Percentiles rank a stretch among this genome's conserved stretches.
Evolutionary conservation across 805 yeast genomes (phyloP).

Genomic region (Saccharomycopsis malanga): DNA sequence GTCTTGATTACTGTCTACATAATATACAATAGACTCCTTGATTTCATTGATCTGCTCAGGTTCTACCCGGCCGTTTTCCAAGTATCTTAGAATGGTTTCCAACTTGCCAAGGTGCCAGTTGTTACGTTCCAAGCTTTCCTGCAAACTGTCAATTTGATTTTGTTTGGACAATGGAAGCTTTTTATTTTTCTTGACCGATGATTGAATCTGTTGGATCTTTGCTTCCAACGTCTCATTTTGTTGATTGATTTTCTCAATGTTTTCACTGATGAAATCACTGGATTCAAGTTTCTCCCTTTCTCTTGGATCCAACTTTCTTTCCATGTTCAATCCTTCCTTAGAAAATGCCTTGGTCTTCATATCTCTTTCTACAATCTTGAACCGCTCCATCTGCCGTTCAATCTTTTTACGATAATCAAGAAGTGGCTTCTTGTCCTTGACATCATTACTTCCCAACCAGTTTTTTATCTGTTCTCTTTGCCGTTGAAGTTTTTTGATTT

Average conservation of each 20-base stretch:
- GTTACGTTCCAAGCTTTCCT: slow-evolving; percentile 51
- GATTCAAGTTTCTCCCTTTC: slow-evolving; percentile 47
- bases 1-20: slow-evolving; percentile 90
- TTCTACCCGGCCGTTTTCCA: slow-evolving; percentile 76
- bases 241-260: slow-evolving; percentile 20
- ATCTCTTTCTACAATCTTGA: slow-evolving; percentile 87
- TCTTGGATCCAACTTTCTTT: slow-evolving; percentile 63
- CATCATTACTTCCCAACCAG: slow-evolving; percentile 88
- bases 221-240: slow-evolving; percentile 78
- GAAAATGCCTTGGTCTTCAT: slow-evolving; percentile 93
- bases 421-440: slow-evolving; percentile 78
- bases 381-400: slow-evolving; percentile 85
- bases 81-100: slow-evolving; percentile 66
- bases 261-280: slow-evolving; percentile 18
- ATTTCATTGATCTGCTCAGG: slow-evolving; percentile 74
- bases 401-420: slow-evolving; percentile 69
- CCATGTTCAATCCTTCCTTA: slow-evolving; percentile 82
- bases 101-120: slow-evolving; percentile 70
- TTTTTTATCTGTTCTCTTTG: slow-evolving; percentile 91
- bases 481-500: slow-evolving; percentile 89
- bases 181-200: slow-evolving; percentile 51
- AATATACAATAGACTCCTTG: slow-evolving; percentile 85
- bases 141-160: slow-evolving; percentile 51
- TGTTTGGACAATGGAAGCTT: slow-evolving; percentile 48
- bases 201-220: slow-evolving; percentile 49